Evolutionary conservation across 2,329 filamentous ascomycete genomes (phyloP).

Genomic region (Chaetomium strumarium): DNA sequence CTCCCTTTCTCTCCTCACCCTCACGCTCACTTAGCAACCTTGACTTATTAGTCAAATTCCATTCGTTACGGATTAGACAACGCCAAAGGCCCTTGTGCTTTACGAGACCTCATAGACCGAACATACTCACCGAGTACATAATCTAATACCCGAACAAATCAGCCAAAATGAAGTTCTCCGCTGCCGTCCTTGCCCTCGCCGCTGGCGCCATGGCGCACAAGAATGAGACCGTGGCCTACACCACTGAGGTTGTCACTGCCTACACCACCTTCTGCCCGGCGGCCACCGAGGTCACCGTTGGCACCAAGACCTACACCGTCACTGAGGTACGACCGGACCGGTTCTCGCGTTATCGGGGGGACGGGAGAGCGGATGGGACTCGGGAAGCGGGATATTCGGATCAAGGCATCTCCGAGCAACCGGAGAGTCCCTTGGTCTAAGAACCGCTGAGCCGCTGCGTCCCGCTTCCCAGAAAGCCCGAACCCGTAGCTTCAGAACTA

Average conservation of each 20-base stretch:
- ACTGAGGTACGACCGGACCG: constrained; percentile 44
- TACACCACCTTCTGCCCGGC: constrained; percentile 69
- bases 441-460: neutral
- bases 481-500: neutral
- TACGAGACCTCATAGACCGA: constrained; percentile 26
- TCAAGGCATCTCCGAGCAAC: neutral
- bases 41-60: constrained; percentile 54
- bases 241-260: constrained; percentile 60
- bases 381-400: neutral
- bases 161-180: constrained; percentile 61
- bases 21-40: constrained; percentile 41
- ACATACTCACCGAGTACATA: constrained; percentile 26
- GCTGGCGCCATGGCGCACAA: constrained; percentile 38
- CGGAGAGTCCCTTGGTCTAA: neutral
- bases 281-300: constrained; percentile 58
- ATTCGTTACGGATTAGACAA: constrained; percentile 48
- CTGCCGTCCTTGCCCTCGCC: constrained; percentile 47
- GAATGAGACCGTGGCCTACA: constrained; percentile 50
- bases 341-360: neutral
- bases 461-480: neutral
- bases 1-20: constrained; percentile 39
- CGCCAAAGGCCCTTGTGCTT: constrained; percentile 25
- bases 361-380: neutral
- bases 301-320: constrained; percentile 62
- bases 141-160: constrained; percentile 41